phyloP scores from a whole-genome alignment of 169 alveolate genomes.

The Eimeria maxima region DNA sequence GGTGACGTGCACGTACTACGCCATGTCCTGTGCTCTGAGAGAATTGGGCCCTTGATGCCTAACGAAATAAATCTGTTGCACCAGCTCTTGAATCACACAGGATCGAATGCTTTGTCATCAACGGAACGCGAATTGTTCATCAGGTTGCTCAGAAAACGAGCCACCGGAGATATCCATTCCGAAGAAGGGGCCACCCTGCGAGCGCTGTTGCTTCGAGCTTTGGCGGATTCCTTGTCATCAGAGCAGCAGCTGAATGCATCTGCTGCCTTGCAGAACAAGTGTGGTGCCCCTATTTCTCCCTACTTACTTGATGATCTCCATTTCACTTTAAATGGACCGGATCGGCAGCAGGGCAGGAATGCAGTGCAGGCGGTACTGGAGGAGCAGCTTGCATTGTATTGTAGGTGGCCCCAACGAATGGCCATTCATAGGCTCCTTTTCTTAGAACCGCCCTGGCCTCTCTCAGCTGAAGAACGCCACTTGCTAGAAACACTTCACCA shows the following conservation, averaged over 20 bases:
- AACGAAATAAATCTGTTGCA: not conserved
- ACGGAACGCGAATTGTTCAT: slow-evolving; percentile 29
- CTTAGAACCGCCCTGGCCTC: slow-evolving; percentile 48
- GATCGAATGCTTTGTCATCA: not conserved
- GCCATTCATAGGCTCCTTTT: slow-evolving; percentile 41
- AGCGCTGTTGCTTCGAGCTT: not conserved
- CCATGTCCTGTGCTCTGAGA: slow-evolving; percentile 43
- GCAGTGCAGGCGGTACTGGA: slow-evolving; percentile 29
- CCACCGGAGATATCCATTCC: not conserved
- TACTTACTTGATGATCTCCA: not conserved
- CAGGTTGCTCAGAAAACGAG: slow-evolving; percentile 2
- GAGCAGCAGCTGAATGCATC: slow-evolving; percentile 47
- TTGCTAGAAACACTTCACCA: slow-evolving; percentile 15
- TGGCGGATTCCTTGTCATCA: slow-evolving; percentile 16
- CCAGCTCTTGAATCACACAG: slow-evolving; percentile 12
- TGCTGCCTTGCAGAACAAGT: not conserved
- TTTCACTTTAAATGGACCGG: not conserved
- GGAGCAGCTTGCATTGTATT: slow-evolving; percentile 8
- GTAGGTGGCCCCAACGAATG: slow-evolving; percentile 3
- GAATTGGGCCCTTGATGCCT: slow-evolving; percentile 14
- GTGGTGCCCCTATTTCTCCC: not conserved
- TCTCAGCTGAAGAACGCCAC: slow-evolving; percentile 24
- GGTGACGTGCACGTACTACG: slow-evolving; percentile 20
- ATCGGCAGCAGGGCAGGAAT: not conserved
- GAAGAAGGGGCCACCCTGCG: not conserved